Evolutionary conservation across 2,329 filamentous ascomycete species (phyloP).

Genomic region (Ascocoryne sarcoides): DNA sequence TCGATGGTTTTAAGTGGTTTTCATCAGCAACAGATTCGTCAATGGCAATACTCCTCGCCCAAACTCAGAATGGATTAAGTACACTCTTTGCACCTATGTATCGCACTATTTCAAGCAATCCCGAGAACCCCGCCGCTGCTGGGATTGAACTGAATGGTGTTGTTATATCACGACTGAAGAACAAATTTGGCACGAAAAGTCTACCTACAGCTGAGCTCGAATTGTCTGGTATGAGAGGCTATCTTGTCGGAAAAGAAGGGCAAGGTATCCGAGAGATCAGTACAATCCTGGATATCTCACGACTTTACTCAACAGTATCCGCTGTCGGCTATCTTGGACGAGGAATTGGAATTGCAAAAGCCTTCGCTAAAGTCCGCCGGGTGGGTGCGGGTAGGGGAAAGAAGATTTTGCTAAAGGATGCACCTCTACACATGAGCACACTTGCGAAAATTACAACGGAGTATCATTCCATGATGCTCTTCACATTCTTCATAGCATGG

Average conservation of each 20-base stretch:
- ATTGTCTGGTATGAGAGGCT: conserved; percentile 51
- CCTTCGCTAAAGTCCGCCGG: conserved; percentile 48
- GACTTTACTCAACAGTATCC: conserved; percentile 47
- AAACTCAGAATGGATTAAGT: conserved; percentile 44
- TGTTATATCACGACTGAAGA: conserved; percentile 59
- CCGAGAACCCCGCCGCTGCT: conserved; percentile 2
- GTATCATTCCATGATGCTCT: conserved; percentile 48
- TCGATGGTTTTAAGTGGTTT: conserved; percentile 67
- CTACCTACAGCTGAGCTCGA: conserved; percentile 67
- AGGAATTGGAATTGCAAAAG: conserved; percentile 47
- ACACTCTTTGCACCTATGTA: conserved; percentile 59
- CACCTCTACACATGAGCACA: conserved; percentile 48
- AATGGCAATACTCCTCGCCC: conserved; percentile 56
- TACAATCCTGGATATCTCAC: conserved; percentile 58
- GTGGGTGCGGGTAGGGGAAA: conserved; percentile 38
- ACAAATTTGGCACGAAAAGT: conserved; percentile 61
- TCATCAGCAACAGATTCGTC: conserved; percentile 57
- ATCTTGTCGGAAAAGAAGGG: conserved; percentile 58
- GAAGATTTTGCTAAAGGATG: conserved; percentile 41
- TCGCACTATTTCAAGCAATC: conserved; percentile 21
- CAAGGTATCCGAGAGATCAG: conserved; percentile 60
- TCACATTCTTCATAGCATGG: conserved; percentile 37
- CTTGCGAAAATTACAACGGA: conserved; percentile 46
- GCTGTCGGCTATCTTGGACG: conserved; percentile 46
- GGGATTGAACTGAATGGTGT: conserved; percentile 54